These are phyloP conservation scores for Helotiales sp. DNA, from an alignment of 2,329 filamentous ascomycete species.

Conservation along the genomic window DNA sequence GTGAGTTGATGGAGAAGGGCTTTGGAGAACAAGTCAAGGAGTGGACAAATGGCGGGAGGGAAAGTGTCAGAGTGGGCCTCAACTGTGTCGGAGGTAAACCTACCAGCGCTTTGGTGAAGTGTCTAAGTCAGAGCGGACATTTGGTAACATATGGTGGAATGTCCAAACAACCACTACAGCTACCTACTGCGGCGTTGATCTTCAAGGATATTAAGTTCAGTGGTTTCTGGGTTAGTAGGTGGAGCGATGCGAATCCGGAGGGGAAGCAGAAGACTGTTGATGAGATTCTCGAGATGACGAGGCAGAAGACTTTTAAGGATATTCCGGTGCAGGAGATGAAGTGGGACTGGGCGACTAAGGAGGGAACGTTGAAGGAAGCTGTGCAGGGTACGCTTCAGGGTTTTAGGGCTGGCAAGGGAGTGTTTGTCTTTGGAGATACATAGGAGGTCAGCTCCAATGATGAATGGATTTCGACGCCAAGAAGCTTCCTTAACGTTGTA, in stretches of 20 bases:
- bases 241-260: constrained; percentile 73
- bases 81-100: constrained; percentile 94
- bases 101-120: constrained; percentile 75
- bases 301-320: constrained; percentile 77
- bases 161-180: constrained; percentile 78
- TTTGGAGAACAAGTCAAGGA: constrained; percentile 55
- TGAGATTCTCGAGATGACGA: constrained; percentile 76
- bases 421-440: constrained; percentile 75
- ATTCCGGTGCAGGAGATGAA: constrained; percentile 77
- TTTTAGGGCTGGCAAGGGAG: constrained; percentile 83
- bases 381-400: constrained; percentile 83
- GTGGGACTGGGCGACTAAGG: constrained; percentile 82
- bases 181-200: constrained; percentile 84
- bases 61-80: constrained; percentile 73
- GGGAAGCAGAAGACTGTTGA: constrained; percentile 80
- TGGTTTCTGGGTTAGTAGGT: constrained; percentile 93
- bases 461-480: too few species aligned
- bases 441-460: constrained; percentile 20
- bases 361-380: constrained; percentile 65
- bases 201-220: constrained; percentile 89
- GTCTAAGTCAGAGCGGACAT: constrained; percentile 65
- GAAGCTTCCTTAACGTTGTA: neutral
- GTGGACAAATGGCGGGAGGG: constrained; percentile 67
- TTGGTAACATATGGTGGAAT: constrained; percentile 96
- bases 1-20: constrained; percentile 44